Percentiles rank a stretch among this genome's conserved stretches.
These are phyloP conservation scores for Nosema muscidifuracis DNA, from an alignment of 371 early-diverging fungal genomes.

Conservation along the genomic window DNA sequence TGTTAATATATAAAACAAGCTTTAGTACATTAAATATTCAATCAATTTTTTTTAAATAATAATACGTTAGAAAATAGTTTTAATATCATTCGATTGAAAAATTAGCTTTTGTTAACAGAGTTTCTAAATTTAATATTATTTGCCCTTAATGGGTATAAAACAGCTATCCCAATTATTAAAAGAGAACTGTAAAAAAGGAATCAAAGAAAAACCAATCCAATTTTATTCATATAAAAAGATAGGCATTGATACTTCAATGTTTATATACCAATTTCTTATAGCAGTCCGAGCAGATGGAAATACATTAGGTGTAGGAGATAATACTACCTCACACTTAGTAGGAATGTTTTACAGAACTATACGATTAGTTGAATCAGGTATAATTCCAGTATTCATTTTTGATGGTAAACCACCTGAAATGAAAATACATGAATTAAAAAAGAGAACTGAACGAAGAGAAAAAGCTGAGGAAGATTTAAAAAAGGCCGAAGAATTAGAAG, in stretches of 20 bases:
- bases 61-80: too few species aligned
- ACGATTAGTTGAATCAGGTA: slow-evolving; percentile 91
- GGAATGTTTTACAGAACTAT: slow-evolving; percentile 96
- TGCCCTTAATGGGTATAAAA: slow-evolving; percentile 71
- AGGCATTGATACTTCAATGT: slow-evolving; percentile 94
- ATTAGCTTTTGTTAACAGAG: background rate
- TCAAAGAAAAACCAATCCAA: slow-evolving; percentile 73
- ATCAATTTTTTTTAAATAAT: too few species aligned
- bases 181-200: slow-evolving; percentile 77
- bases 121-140: background rate
- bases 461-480: slow-evolving; percentile 52
- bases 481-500: slow-evolving; percentile 64
- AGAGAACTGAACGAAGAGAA: slow-evolving; percentile 75
- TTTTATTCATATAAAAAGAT: slow-evolving; percentile 88
- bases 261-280: slow-evolving; percentile 96
- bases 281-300: slow-evolving; percentile 88
- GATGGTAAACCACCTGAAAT: slow-evolving; percentile 93
- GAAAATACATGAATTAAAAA: slow-evolving; percentile 69
- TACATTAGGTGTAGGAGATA: slow-evolving; percentile 75
- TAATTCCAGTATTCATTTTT: slow-evolving; percentile 95
- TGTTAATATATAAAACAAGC: too few species aligned
- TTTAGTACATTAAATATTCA: too few species aligned
- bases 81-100: too few species aligned
- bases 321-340: slow-evolving; percentile 91
- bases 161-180: slow-evolving; percentile 83